phyloP scores from a whole-genome alignment of 2,329 filamentous ascomycete species.

The Neonectria magnoliae region DNA sequence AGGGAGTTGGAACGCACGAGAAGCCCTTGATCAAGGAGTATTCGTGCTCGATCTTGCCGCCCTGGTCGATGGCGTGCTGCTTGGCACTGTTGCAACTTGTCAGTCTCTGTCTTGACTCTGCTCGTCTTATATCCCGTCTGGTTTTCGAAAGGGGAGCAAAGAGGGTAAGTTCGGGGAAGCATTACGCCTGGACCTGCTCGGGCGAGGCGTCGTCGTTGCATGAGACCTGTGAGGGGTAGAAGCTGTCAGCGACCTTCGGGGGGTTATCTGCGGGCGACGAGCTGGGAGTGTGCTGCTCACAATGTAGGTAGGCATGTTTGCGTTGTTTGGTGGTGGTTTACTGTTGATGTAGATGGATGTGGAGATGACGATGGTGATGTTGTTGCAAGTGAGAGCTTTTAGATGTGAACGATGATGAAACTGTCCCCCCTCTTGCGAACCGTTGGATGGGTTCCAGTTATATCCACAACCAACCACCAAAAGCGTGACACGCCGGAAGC shows the following conservation, averaged over 20 bases:
- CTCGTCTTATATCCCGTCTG: not conserved
- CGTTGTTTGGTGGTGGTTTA: conserved; percentile 9
- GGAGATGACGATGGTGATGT: conserved; percentile 23
- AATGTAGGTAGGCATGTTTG: conserved; percentile 67
- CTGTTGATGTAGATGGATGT: not conserved
- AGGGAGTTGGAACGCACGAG: conserved; percentile 69
- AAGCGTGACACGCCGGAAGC: conserved; percentile 38
- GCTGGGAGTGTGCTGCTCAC: conserved; percentile 48
- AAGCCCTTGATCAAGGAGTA: conserved; percentile 93
- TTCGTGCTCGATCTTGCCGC: conserved; percentile 85
- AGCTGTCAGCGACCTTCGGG: conserved; percentile 26
- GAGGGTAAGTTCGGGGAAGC: not conserved
- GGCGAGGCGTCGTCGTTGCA: conserved; percentile 75
- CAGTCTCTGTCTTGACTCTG: conserved; percentile 2
- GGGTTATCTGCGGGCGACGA: not conserved
- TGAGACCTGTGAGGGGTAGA: conserved; percentile 69
- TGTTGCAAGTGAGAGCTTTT: conserved; percentile 30
- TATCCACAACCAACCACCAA: conserved; percentile 31
- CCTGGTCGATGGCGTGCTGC: conserved; percentile 76
- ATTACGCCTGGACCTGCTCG: conserved; percentile 75
- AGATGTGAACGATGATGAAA: conserved; percentile 12
- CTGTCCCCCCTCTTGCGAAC: conserved; percentile 1
- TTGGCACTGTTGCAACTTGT: conserved; percentile 70
- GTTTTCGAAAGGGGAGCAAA: not conserved
- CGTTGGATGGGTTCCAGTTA: conserved; percentile 38